Evolutionary conservation across 1,139 yeast species (phyloP), one percentile per base, ranked within the genome.

Genomic region (Yamadazyma trypodendri): DNA sequence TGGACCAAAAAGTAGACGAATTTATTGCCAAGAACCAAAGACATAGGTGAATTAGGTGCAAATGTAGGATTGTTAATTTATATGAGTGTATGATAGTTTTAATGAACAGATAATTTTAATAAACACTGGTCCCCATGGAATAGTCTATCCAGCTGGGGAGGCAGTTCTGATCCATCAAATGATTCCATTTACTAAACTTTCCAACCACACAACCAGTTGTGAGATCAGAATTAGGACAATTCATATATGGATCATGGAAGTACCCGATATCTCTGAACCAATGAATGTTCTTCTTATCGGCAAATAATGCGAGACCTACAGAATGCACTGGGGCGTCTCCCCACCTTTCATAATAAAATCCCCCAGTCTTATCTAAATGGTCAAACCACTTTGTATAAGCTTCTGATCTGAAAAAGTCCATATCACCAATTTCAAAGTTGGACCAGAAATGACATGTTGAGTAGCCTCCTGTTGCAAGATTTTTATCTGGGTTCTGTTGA

Each of bases 271-370:
- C 96, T 56, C 89, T 75, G 57, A 88, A 88, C 92, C 95, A 89
- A 55, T 88, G 96, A 30, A 88, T 70, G 43, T 77, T 73, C 11
- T 67, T 60, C 48, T 75, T 80, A 49, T 84, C 88, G 14, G 85
- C 85, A 61, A 89, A 86, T 35, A 88, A 60, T 0, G 81, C 84
- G 17, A 87, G 62, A 0, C 90, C 95, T 32, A 86, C 58, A 1
- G 89, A 77, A 56, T 84, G 95, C 1, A 87, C 90, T 0, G 95
- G 95, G 0, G 95, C 95, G 60, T 86, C 96, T 1, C 96, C 96
- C 95, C 95, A 86, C 41, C 95, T 62, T 57, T 87, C 95, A 51
- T 86, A 86, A 55, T 84, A 87, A 53, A 86, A 86, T 3, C 89
- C 89, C 11, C 95, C 95, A 0, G 80, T 61, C 4, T 68, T 48